Evolutionary conservation across 2,329 filamentous ascomycete species (phyloP), one percentile per base, ranked within the genome.

Genomic region (Monascus ruber): DNA sequence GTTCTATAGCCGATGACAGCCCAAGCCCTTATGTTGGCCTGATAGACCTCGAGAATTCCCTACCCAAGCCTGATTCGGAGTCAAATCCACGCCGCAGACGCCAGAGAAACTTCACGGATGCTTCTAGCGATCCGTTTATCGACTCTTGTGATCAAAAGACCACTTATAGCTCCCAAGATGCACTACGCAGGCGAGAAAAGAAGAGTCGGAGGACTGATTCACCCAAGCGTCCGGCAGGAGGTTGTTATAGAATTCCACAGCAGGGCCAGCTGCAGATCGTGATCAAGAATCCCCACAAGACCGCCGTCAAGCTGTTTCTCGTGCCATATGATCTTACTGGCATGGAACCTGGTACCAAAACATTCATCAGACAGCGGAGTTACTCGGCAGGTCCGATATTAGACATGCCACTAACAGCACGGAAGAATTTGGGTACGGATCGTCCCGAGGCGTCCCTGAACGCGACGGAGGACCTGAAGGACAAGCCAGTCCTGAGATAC

Each of bases 231-330:
- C 85, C 87, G 0, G 83, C 85, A 0, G 86, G 87, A 5, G 89
- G 91, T 29, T 85, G 84, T 54, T 98, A 96, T 59, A 81, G 91
- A 33, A 94, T 98, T 38, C 91, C 91, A 0, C 81, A 91, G 54
- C 83, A 88, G 59, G 91, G 91, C 0, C 91, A 96, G 61, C 70
- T 98, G 9, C 91, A 98, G 53, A 94, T 98, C 47, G 82, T 98
- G 45, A 85, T 98, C 59, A 96, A 96, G 60, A 98, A 96, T 53
- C 89, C 88, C 10, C 94, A 96, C 66, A 96, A 96, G 58, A 96
- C 91, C 3, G 91, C 91, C 1, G 89, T 96, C 39, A 96, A 98
- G 60, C 70, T 98, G 0, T 96, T 96, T 51, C 72, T 96, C 24
- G 78, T 98, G 2, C 91, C 89, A 0, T 98, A 96, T 51, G 87